Conservation (phyloP, 2,329 filamentous ascomycete genomes). For the Fusarium equiseti region DNA sequence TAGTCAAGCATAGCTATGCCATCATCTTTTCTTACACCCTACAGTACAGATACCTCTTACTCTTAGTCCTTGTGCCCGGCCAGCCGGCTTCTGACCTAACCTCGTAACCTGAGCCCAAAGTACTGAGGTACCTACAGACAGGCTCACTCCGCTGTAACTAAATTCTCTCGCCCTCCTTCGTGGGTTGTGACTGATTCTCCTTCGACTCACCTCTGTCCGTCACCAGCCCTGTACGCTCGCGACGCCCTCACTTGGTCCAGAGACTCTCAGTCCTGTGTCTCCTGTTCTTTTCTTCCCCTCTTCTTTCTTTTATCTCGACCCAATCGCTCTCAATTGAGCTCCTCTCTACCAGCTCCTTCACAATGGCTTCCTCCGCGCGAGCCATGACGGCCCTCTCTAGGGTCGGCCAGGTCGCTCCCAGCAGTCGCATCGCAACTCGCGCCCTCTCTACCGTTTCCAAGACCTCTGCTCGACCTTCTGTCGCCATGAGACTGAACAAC, state of each 20-base stretch:
- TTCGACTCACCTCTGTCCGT: constrained; percentile 42
- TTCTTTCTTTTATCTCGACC: constrained; percentile 6
- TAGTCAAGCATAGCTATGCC: neutral
- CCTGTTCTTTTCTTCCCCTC: constrained; percentile 16
- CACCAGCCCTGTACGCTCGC: constrained; percentile 36
- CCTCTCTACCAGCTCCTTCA: constrained; percentile 38
- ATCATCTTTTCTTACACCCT: constrained; percentile 28
- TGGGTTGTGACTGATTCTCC: constrained; percentile 40
- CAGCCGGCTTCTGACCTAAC: constrained; percentile 17
- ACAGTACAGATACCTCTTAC: neutral
- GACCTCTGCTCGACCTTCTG: constrained; percentile 48
- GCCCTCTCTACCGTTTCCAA: constrained; percentile 52
- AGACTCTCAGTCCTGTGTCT: constrained; percentile 36
- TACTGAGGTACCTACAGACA: neutral
- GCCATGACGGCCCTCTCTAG: constrained; percentile 55
- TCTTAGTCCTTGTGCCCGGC: constrained; percentile 31
- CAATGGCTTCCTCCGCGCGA: constrained; percentile 62
- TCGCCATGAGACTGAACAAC: constrained; percentile 52
- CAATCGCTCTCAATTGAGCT: constrained; percentile 46
- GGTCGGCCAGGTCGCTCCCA: constrained; percentile 48
- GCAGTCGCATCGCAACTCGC: constrained; percentile 49
- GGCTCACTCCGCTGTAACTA: constrained; percentile 14
- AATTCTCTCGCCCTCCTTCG: constrained; percentile 40
- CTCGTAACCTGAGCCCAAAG: neutral
- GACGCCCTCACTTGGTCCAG: constrained; percentile 40